Base-by-base conservation (phyloP, 2,329 filamentous ascomycete genomes). In the Cladosporium phlei region DNA sequence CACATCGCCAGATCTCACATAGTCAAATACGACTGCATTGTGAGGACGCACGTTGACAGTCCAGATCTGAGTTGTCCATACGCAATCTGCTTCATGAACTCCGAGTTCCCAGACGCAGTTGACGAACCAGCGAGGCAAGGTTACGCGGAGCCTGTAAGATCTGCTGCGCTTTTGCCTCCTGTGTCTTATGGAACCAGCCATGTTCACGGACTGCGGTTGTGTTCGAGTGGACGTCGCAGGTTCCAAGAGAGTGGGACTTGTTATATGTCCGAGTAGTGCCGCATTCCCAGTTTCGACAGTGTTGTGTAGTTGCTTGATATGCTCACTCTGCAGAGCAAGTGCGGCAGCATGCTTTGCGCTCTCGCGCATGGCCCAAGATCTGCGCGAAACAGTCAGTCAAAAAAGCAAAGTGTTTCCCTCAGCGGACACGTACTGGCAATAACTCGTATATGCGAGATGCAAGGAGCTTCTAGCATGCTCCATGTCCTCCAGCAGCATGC, bases 401-500 rank as follows among this genome's bases (percentile, higher is more conserved):
- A 12, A 7, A 16, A 11, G 21, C 4, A 6, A 8, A n/a, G 5
- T 2, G 24, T 20, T 17, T n/a, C n/a, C n/a, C n/a, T n/a, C n/a
- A 11, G 2, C 32, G 7, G 10, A 3, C 5, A 35, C 34, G 2
- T 32, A 33, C 39, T 43, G 39, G 29, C 28, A 43, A 14, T 43
- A 43, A 29, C 39, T 43, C 8, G 14, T 33, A n/a, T 43, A 43
- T 3, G 39, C 39, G 5, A 43, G 9, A 5, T 9, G 5, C 29
- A 43, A 10, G 1, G 39, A 49, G 33, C 29, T 51, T 28, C 49
- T 51, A n/a, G 46, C 46, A 14, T 29, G 20, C 21, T 51, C 49
- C 38, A 51, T 20, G 3, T 51, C 46, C 4, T 44, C 27, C 12
- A 47, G 19, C 1, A 51, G 40, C 17, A 32, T 37, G 9, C n/a